Base-by-base conservation (phyloP, 176 grass and related monocot genomes). In the Paspalum notatum region DNA sequence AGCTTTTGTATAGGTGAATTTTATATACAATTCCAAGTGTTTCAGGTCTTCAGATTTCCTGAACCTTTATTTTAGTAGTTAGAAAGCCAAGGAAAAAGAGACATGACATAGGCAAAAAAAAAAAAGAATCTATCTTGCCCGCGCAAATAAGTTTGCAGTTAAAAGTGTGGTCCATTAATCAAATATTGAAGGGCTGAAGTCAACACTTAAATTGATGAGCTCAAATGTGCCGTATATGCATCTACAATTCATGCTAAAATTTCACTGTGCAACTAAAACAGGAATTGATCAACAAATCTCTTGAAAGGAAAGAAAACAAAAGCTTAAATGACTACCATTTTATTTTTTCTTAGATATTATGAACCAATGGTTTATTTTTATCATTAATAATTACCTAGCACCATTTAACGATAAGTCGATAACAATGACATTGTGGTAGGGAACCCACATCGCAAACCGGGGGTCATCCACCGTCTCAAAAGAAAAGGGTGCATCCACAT, bases 341-440 rank as follows among this genome's bases (percentile, higher is more conserved):
- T 25, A 11, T 58, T 56, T 71, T 47, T 18, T 46, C 24, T 70
- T 82, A 8, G 22, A 17, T 76, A 39, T 40, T 73, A 52, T 67
- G 9, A 12, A 68, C 27, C 27, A 60, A 10, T 44, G 2, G 5
- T 18, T 15, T 62, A 44, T 16, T 49, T 6, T 20, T 21, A 5
- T 62, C 18, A 43, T 41, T 68, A 6, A 38, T 13, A 74, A 61
- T 9, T 4, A 17, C 5, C 47, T 53, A 65, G 41, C 13, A 39
- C 55, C 48, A 46, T 55, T 66, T 60, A 62, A 78, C 8, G 24
- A 8, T 39, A 68, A n/a, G n/a, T 37, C 42, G 53, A n/a, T n/a
- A n/a, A n/a, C n/a, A 53, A 68, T 60, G 61, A 24, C 40, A 68
- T 74, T 80, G 22, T 51, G 62, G 70, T 79, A 65, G 58, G 80